Percentiles rank a stretch among this genome's conserved stretches.
These are phyloP conservation scores for Neophaeococcomyces aloes DNA, from an alignment of 2,329 filamentous ascomycete species.

Conservation along the genomic window DNA sequence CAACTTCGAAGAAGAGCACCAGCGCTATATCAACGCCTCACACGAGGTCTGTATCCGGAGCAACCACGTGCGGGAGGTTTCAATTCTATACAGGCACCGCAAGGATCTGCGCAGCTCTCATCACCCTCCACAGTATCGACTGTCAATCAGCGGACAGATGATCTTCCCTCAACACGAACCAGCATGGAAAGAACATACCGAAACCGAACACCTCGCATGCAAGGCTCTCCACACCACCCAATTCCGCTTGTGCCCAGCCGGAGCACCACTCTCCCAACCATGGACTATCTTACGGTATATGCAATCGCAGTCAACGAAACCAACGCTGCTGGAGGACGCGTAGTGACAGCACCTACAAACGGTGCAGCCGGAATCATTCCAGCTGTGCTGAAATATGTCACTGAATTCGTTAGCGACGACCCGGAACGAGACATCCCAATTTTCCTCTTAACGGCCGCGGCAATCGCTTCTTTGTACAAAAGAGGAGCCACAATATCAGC, in stretches of 20 bases:
- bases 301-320: constrained; percentile 19
- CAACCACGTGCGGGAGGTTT: constrained; percentile 4
- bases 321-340: constrained; percentile 12
- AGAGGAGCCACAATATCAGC: constrained; percentile 18
- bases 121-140: neutral
- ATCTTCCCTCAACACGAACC: constrained; percentile 1
- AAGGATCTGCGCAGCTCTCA: constrained; percentile 1
- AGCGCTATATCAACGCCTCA: constrained; percentile 15
- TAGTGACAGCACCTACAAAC: constrained; percentile 14
- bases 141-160: neutral
- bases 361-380: constrained; percentile 17
- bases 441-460: constrained; percentile 16
- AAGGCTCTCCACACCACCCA: constrained; percentile 14
- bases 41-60: constrained; percentile 16
- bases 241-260: constrained; percentile 11
- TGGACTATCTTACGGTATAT: constrained; percentile 17
- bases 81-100: neutral
- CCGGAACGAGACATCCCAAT: constrained; percentile 16
- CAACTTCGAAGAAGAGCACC: constrained; percentile 16
- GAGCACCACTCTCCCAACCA: constrained; percentile 13
- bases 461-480: constrained; percentile 18
- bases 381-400: constrained; percentile 16
- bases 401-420: constrained; percentile 17
- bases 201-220: constrained; percentile 8
- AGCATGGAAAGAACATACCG: constrained; percentile 3